Percentiles rank a stretch among this genome's conserved stretches.
Evolutionary conservation across 2,329 filamentous ascomycete genomes (phyloP).

Genomic region (Pseudocercospora macadamiae): DNA sequence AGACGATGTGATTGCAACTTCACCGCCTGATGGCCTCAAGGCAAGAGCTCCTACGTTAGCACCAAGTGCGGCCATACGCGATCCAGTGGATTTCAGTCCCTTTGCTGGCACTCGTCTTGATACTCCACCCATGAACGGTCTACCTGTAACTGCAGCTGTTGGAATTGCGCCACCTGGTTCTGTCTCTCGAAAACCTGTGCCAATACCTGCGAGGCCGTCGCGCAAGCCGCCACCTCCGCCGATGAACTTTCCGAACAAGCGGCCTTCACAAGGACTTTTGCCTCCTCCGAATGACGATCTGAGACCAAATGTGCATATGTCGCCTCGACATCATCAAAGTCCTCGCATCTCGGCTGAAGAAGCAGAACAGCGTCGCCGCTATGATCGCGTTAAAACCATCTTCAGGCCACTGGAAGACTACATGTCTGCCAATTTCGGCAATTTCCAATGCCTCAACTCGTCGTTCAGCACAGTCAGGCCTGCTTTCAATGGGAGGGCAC

Average conservation of each 20-base stretch:
- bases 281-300: constrained; percentile 18
- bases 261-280: constrained; percentile 28
- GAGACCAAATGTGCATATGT: constrained; percentile 25
- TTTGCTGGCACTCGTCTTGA: constrained; percentile 29
- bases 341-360: constrained; percentile 33
- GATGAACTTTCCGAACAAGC: constrained; percentile 24
- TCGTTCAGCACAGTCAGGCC: constrained; percentile 68
- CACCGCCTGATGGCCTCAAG: constrained; percentile 28
- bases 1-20: constrained; percentile 30
- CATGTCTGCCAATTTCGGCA: constrained; percentile 68
- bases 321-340: constrained; percentile 31
- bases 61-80: constrained; percentile 30
- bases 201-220: constrained; percentile 30
- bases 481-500: constrained; percentile 39
- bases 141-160: background rate
- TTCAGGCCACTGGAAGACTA: constrained; percentile 81
- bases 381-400: constrained; percentile 57
- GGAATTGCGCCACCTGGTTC: constrained; percentile 17
- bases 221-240: constrained; percentile 41
- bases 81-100: constrained; percentile 32
- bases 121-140: constrained; percentile 23
- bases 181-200: constrained; percentile 31
- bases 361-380: constrained; percentile 33
- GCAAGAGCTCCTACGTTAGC: constrained; percentile 6
- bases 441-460: constrained; percentile 71